Base-by-base conservation (phyloP, 495 filamentous ascomycete genomes). In the Chlorociboria aeruginascens region DNA sequence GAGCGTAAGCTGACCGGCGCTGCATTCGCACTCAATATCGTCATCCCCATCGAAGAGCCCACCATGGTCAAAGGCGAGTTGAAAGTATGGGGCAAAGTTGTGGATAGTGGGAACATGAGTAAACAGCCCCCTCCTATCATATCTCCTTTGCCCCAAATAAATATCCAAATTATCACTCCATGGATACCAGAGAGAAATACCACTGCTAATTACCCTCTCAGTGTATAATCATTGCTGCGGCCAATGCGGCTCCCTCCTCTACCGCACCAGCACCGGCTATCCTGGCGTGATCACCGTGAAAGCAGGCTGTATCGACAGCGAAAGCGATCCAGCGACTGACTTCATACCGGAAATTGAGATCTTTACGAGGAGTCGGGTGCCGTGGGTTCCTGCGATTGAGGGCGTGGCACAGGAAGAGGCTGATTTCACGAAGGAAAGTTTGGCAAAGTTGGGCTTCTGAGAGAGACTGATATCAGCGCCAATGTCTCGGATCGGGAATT, bases 1-100 rank as follows among this genome's bases (percentile, higher is more conserved):
- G 51, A 54, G 38, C 46, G 41, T 12, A 54, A 54, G 34, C 51
- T 54, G 10, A 54, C 51, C 6, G 51, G 51, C n/a, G 51, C 42
- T 0, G 51, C 40, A n/a, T 54, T 54, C 25, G 51, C 51, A 11
- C 31, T 54, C 13, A 54, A 54, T 35, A 54, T 54, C n/a, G 34
- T 54, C 28, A 28, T 33, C 14, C 32, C 45, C 8, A 32, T 35
- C 30, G 34, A 34, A 10, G 14, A 20, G 12, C 46, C 44, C 9
- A 49, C 32, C 1, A 17, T 46, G 36, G 8, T 49, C 12, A 42
- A 34, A 3, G 51, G 51, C 32, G 33, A 49, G 11, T 41, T 54
- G 7, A 9, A 13, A 1, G 33, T 30, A 17, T 54, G 42, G 40
- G 28, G 39, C 9, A 49, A 54, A 37, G 30, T 38, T 6, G 51